Conservation (phyloP, 345 rosid species). For the Lenwebbia sp. region DNA sequence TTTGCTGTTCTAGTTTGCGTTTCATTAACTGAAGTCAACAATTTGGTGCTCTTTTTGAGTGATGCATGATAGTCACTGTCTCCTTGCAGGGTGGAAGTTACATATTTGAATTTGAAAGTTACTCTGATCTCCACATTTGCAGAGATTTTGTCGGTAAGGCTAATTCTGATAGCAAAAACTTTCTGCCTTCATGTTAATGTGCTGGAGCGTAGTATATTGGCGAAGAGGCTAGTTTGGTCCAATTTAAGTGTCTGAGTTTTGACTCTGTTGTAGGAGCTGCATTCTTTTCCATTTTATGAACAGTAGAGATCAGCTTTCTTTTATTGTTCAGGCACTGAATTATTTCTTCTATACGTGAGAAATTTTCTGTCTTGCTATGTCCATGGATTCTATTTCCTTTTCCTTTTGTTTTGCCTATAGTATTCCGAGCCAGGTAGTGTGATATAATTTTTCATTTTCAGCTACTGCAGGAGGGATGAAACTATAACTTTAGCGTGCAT, state of each 20-base stretch:
- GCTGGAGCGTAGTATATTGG: neutral
- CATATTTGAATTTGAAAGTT: constrained; percentile 84
- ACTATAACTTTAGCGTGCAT: neutral
- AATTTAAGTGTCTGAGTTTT: neutral
- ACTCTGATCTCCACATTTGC: constrained; percentile 64
- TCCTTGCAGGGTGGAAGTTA: constrained; percentile 50
- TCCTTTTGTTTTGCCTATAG: neutral
- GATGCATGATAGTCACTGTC: neutral
- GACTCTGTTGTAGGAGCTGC: neutral
- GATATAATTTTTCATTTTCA: neutral
- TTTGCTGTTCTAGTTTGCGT: neutral
- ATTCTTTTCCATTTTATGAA: neutral
- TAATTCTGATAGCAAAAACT: neutral
- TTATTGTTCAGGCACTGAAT: neutral
- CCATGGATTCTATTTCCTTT: neutral
- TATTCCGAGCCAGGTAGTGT: neutral
- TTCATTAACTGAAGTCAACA: neutral
- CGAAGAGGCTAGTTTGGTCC: neutral
- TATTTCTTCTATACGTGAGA: neutral
- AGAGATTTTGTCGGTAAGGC: constrained; percentile 75
- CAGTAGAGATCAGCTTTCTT: neutral
- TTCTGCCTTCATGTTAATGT: neutral
- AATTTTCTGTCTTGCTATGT: neutral
- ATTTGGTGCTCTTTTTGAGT: neutral
- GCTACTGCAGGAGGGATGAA: neutral